Base-by-base conservation (phyloP, 371 early-diverging fungal genomes). In the Mortierella sp. region DNA sequence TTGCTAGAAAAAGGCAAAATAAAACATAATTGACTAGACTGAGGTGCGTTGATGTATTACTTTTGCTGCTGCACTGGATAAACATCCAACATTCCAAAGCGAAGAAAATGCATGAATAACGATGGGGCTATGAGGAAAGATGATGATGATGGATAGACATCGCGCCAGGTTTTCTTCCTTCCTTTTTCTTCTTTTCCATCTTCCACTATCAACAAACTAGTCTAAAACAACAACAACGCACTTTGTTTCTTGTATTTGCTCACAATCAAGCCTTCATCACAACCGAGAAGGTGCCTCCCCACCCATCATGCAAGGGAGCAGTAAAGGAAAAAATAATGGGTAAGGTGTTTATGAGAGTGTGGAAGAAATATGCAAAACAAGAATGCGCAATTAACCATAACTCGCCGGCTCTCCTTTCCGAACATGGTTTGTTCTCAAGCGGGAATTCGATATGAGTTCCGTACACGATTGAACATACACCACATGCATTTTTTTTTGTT, bases 211-310 rank as follows among this genome's bases (percentile, higher is more conserved):
- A 34, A 34, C 31, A 34, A 34, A 14, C 42, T 10, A 68, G 42
- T 9, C 68, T 68, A 68, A 38, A 42, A 9, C 2, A 21, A 19
- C 21, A 38, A 38, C 42, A 38, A 38, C 5, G 5, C 24, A 16
- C 10, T 7, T 63, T 63, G 63, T 34, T 50, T 50, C 16, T 50
- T 14, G 50, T 50, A 50, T 34, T 42, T 42, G 68, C 68, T 68
- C 68, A 68, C 68, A 68, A 68, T 68, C 68, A 42, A 68, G 24
- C 0, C 8, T 68, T 24, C 68, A 68, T 68, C 68, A 38, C 42
- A 63, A 34, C 44, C 68, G 68, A 68, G 68, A 24, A 42, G 44
- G n/a, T 68, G 68, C 68, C 65, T 5, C 31, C 31, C 14, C 26
- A 31, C 16, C 26, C 34, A 19, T 34, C 24, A 42, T 42, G 42